Evolutionary conservation across 208 protist species (phyloP), one percentile per base, ranked within the genome.

Genomic region (Kentomonas sorsogonicus): DNA sequence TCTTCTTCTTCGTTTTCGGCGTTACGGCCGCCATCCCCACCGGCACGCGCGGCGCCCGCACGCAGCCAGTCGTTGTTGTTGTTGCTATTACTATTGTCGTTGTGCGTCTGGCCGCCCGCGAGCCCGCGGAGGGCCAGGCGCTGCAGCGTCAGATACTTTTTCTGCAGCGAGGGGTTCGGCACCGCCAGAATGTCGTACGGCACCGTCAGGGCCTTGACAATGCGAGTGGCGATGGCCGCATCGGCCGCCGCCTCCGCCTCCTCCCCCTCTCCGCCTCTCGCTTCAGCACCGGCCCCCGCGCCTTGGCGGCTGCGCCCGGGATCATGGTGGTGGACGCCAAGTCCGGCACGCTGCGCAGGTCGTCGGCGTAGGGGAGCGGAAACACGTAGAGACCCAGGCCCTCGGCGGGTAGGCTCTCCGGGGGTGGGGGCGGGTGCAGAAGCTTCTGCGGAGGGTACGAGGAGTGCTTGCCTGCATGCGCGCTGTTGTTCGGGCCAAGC

Each of bases 351-450:
- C 31, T 25, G 31, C 86, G 73, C 13, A 94, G 48, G 39, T 91
- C 90, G 20, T 94, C 86, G 1, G 85, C 86, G 58, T 83, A 96
- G 11, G 90, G 85, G 11, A 96, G 60, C 18, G 79, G 79, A 18
- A 96, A 66, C 30, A 93, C 56, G 52, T 92, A 85, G 10, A 96
- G 60, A n/a, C 89, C 89, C 46, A 88, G 40, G 31, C 84, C 83
- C 39, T 88, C 58, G 26, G 63, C 69, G 5, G 79, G 74, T n/a
- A n/a, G n/a, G n/a, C n/a, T n/a, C n/a, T n/a, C n/a, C n/a, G n/a
- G n/a, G n/a, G n/a, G n/a, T n/a, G n/a, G n/a, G n/a, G n/a, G n/a
- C n/a, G n/a, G n/a, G n/a, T n/a, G n/a, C n/a, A n/a, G n/a, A n/a
- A n/a, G n/a, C n/a, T n/a, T n/a, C n/a, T n/a, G n/a, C n/a, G n/a